phyloP scores from a whole-genome alignment of 2,329 filamentous ascomycete genomes.

The Fusarium musae region DNA sequence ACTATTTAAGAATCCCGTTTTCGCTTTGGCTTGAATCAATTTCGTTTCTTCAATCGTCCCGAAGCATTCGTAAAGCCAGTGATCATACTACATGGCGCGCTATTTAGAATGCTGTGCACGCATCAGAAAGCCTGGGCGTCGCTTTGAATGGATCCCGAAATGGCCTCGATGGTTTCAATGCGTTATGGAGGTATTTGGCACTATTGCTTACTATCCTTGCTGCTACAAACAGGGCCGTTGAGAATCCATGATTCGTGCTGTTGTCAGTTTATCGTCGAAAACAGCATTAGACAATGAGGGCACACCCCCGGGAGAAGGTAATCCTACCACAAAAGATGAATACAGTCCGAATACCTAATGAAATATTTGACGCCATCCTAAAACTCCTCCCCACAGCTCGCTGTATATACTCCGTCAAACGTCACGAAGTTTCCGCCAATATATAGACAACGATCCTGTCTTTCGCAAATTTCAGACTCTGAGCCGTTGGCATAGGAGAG shows the following conservation, averaged over 20 bases:
- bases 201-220: too few relatives aligned
- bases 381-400: neutral
- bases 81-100: neutral
- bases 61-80: fast-evolving
- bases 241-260: neutral
- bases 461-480: neutral
- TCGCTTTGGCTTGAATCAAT: neutral
- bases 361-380: neutral
- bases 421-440: neutral
- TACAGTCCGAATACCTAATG: neutral
- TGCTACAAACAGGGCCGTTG: fast-evolving
- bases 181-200: neutral
- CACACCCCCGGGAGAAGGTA: neutral
- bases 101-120: neutral
- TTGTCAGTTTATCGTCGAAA: neutral
- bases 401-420: neutral
- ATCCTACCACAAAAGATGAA: neutral
- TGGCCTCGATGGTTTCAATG: too few relatives aligned
- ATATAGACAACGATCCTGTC: neutral
- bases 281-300: fast-evolving
- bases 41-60: neutral
- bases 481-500: neutral
- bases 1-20: neutral
- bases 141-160: neutral
- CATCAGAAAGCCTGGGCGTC: neutral